Percentiles rank a stretch among this genome's conserved stretches.
Evolutionary conservation across 1,284 basidiomycete species (phyloP).

Genomic region (Ustilago crameri): DNA sequence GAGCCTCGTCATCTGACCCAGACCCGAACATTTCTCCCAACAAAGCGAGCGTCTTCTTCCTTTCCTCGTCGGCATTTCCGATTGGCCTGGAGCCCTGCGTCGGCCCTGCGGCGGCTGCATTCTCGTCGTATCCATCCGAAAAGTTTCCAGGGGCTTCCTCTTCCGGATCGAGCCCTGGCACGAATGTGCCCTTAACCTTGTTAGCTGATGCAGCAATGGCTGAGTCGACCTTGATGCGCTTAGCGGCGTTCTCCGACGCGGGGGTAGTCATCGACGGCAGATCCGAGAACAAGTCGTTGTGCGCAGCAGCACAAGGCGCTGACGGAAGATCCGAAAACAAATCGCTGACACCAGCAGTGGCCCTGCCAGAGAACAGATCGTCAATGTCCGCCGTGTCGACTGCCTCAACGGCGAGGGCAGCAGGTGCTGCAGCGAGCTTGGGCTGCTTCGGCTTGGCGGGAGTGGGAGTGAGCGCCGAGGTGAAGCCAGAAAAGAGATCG

Average conservation of each 20-base stretch:
- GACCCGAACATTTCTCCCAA: conserved; percentile 71
- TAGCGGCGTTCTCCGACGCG: conserved; percentile 2
- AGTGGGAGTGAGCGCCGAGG: conserved; percentile 11
- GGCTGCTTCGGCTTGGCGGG: conserved; percentile 4
- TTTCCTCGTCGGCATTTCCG: conserved; percentile 28
- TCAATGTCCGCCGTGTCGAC: conserved; percentile 37
- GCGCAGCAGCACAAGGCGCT: not conserved
- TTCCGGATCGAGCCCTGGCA: conserved; percentile 43
- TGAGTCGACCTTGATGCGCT: conserved; percentile 9
- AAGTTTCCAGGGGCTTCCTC: conserved; percentile 53
- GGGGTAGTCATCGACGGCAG: conserved; percentile 8
- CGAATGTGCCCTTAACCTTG: conserved; percentile 22
- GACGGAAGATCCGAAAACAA: conserved; percentile 29
- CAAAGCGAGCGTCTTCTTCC: conserved; percentile 39
- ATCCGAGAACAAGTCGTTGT: conserved; percentile 32
- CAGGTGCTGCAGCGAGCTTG: not conserved
- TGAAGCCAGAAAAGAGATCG: conserved; percentile 42
- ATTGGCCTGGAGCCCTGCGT: conserved; percentile 8
- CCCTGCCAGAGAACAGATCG: conserved; percentile 22
- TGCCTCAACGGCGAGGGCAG: not conserved
- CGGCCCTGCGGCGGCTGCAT: conserved; percentile 8
- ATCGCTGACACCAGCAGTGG: conserved; percentile 14
- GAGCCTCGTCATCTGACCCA: conserved; percentile 70
- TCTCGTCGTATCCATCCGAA: conserved; percentile 64
- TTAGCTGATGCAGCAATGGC: conserved; percentile 8